phyloP scores from a whole-genome alignment of 495 filamentous ascomycete species.

The Friedmanniomyces endolithicus region DNA sequence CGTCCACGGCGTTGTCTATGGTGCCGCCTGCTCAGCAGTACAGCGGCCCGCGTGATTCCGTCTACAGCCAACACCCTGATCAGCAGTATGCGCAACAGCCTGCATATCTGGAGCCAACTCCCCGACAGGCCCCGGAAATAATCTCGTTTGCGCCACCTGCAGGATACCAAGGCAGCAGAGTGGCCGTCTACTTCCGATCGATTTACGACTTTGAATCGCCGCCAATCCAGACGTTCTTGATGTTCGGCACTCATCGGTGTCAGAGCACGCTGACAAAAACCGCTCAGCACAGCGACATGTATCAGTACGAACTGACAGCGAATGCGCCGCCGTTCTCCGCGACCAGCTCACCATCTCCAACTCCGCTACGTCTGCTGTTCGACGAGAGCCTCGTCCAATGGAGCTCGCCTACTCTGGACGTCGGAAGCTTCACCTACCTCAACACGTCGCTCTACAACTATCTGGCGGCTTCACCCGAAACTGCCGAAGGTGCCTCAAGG shows the following conservation, averaged over 20 bases:
- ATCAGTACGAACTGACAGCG: constrained; percentile 59
- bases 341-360: constrained; percentile 53
- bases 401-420: constrained; percentile 9
- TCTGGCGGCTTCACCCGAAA: constrained; percentile 22
- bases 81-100: constrained; percentile 30
- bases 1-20: constrained; percentile 18
- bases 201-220: constrained; percentile 55
- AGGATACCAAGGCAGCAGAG: constrained; percentile 54
- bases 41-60: constrained; percentile 28
- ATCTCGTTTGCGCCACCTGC: constrained; percentile 52
- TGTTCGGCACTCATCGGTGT: constrained; percentile 62
- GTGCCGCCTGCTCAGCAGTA: constrained; percentile 26
- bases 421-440: constrained; percentile 68
- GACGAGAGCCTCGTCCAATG: constrained; percentile 31
- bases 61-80: constrained; percentile 34
- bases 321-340: constrained; percentile 58
- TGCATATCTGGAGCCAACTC: constrained; percentile 40
- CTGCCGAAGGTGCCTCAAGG: constrained; percentile 28
- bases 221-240: constrained; percentile 47
- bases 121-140: constrained; percentile 46
- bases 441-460: constrained; percentile 28
- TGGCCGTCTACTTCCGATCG: constrained; percentile 60
- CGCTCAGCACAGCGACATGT: constrained; percentile 44
- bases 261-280: constrained; percentile 50
- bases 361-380: constrained; percentile 56